Evolutionary conservation across 2,329 filamentous ascomycete genomes (phyloP).

Genomic region (Diaporthe sp.): DNA sequence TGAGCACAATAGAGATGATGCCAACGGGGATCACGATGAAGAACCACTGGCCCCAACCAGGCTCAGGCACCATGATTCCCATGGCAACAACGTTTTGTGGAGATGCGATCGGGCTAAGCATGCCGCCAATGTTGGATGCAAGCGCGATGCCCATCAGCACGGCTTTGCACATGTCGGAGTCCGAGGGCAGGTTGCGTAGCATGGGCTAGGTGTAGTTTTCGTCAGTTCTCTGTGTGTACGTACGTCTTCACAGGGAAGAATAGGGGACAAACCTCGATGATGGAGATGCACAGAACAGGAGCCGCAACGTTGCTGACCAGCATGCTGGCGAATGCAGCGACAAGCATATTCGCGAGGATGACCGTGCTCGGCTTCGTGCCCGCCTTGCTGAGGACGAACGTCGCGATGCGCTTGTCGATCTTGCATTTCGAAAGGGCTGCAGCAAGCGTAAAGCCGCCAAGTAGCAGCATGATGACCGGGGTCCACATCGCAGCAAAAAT

Average conservation of each 20-base stretch:
- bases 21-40: slow-evolving; percentile 95
- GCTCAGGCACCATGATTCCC: slow-evolving; percentile 92
- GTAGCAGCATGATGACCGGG: slow-evolving; percentile 96
- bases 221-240: neutral
- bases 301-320: slow-evolving; percentile 99
- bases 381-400: slow-evolving; percentile 94
- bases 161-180: slow-evolving; percentile 94
- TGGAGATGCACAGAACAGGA: slow-evolving; percentile 95
- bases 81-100: slow-evolving; percentile 98
- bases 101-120: slow-evolving; percentile 95
- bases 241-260: slow-evolving; percentile 16
- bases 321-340: slow-evolving; percentile 98
- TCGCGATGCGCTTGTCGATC: slow-evolving; percentile 97
- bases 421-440: slow-evolving; percentile 96
- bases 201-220: slow-evolving; percentile 72
- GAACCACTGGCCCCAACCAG: slow-evolving; percentile 97
- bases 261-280: slow-evolving; percentile 78
- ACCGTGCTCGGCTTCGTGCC: slow-evolving; percentile 91
- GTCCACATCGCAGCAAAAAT: slow-evolving; percentile 99
- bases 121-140: slow-evolving; percentile 94
- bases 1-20: slow-evolving; percentile 85
- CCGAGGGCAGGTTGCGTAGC: slow-evolving; percentile 88
- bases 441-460: slow-evolving; percentile 95
- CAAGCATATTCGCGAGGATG: slow-evolving; percentile 97
- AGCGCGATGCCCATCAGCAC: slow-evolving; percentile 95